These are phyloP conservation scores for Tardiomyces blankii DNA, from an alignment of 1,139 yeast species.

Conservation along the genomic window DNA sequence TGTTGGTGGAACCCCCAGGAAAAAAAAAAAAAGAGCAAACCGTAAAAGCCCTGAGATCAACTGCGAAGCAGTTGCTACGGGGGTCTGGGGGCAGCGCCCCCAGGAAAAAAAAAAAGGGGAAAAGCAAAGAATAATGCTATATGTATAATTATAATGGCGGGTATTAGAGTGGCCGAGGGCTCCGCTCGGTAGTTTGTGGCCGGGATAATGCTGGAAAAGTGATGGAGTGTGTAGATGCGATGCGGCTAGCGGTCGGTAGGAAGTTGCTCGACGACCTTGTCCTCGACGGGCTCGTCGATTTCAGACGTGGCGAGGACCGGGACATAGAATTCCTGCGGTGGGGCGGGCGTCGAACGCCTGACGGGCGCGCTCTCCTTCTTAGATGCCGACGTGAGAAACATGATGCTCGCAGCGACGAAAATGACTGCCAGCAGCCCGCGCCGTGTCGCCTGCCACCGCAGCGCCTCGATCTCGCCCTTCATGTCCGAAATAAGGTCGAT, in stretches of 20 bases:
- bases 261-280: conserved; percentile 17
- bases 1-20: too few species aligned
- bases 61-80: too few species aligned
- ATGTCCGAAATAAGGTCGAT: conserved; percentile 75
- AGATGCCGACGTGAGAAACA: conserved; percentile 38
- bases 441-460: conserved; percentile 90
- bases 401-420: conserved; percentile 35
- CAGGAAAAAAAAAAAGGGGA: too few species aligned
- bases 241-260: background rate
- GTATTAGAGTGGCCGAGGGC: too few species aligned
- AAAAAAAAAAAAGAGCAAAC: too few species aligned
- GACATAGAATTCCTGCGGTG: conserved; percentile 15
- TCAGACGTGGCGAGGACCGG: conserved; percentile 19
- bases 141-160: too few species aligned
- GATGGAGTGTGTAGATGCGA: too few species aligned
- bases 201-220: too few species aligned
- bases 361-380: conserved; percentile 19
- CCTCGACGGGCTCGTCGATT: conserved; percentile 18
- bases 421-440: conserved; percentile 65
- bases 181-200: too few species aligned
- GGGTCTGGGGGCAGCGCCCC: too few species aligned
- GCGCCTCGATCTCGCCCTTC: conserved; percentile 75
- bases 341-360: background rate
- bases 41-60: too few species aligned
- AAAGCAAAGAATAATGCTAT: too few species aligned